Conservation (phyloP, 129 eudicot species). For the Heracleum sosnowskyi region DNA sequence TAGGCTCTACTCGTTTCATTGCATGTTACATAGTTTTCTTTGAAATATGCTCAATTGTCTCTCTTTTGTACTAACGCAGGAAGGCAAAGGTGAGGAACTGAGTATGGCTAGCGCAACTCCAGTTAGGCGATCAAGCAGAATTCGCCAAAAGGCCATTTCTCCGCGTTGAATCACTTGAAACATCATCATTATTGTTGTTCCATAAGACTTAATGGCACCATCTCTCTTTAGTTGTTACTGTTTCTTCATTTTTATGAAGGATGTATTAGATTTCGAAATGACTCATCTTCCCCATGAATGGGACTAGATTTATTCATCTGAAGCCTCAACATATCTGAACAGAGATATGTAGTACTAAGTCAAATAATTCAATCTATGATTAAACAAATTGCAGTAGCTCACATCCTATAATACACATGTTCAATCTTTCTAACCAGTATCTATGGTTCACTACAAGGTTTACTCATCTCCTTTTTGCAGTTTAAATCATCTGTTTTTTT, state of each 20-base stretch:
- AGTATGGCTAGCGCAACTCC: slow-evolving; percentile 30
- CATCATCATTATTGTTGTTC: neutral
- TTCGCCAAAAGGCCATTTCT: slow-evolving; percentile 44
- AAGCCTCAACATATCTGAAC: neutral
- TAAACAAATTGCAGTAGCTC: neutral
- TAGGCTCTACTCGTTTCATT: neutral
- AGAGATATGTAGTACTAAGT: neutral
- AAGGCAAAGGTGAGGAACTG: slow-evolving; percentile 24
- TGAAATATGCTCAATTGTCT: neutral
- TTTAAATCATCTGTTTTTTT: neutral
- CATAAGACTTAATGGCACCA: neutral
- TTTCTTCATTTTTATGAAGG: neutral
- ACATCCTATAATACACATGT: neutral
- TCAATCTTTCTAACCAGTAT: neutral
- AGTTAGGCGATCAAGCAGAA: slow-evolving; percentile 65
- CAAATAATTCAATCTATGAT: neutral
- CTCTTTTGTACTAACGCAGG: slow-evolving; percentile 15
- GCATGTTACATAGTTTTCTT: neutral
- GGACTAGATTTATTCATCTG: neutral
- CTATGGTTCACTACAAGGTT: neutral
- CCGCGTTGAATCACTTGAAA: slow-evolving; percentile 28
- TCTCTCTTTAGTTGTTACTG: neutral
- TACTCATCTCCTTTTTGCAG: neutral
- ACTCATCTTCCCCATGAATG: neutral
- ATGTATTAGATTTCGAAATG: neutral